Conservation (phyloP, 805 yeast genomes). For the Saturnispora hagleri region DNA sequence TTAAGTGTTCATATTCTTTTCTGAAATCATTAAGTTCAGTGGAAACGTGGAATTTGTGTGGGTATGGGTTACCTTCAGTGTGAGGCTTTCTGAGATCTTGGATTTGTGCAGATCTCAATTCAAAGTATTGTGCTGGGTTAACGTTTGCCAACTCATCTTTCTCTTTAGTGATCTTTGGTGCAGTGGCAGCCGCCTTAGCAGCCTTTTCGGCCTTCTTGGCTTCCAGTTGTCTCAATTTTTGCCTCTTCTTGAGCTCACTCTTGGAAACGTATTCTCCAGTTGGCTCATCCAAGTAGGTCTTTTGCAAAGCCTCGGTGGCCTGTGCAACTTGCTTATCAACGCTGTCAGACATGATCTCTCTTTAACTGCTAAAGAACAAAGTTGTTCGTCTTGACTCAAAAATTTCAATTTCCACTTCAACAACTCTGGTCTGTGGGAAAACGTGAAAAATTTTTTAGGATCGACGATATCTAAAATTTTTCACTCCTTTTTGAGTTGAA, state of each 20-base stretch:
- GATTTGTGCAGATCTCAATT: constrained; percentile 85
- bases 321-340: constrained; percentile 38
- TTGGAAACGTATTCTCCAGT: constrained; percentile 97
- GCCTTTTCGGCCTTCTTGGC: constrained; percentile 92
- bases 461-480: neutral
- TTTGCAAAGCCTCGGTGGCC: constrained; percentile 55
- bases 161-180: constrained; percentile 46
- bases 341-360: constrained; percentile 21
- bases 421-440: neutral
- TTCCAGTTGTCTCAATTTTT: constrained; percentile 77
- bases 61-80: constrained; percentile 56
- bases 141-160: constrained; percentile 75
- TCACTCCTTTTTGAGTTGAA: neutral
- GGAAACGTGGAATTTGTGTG: constrained; percentile 82
- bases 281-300: constrained; percentile 81
- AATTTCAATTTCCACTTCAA: neutral
- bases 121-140: constrained; percentile 91
- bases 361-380: neutral
- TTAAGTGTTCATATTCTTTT: constrained; percentile 56
- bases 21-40: constrained; percentile 63
- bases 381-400: neutral
- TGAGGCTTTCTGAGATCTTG: constrained; percentile 62
- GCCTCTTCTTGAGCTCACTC: constrained; percentile 92
- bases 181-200: constrained; percentile 46
- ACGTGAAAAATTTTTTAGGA: neutral